phyloP scores from a whole-genome alignment of 2,329 filamentous ascomycete species.

The Neonectria hederae region DNA sequence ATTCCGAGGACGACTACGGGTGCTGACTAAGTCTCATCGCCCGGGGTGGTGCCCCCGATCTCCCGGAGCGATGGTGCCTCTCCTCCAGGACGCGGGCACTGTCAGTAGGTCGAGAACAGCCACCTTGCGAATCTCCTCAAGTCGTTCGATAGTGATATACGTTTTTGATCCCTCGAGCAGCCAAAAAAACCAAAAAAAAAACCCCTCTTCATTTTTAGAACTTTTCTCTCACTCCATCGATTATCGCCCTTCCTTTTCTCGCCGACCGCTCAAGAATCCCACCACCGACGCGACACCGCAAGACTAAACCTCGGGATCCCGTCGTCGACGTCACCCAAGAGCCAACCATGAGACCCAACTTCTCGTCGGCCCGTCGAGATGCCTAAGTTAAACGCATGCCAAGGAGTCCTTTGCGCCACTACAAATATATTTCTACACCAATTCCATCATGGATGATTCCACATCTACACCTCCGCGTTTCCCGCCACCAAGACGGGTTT shows the following conservation, averaged over 20 bases:
- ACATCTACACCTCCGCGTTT: constrained; percentile 36
- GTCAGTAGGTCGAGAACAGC: constrained; percentile 25
- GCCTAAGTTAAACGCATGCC: constrained; percentile 32
- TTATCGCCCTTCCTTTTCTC: constrained; percentile 9
- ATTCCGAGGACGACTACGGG: background rate
- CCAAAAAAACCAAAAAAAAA: background rate
- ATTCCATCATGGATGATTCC: constrained; percentile 35
- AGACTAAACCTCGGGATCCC: constrained; percentile 1
- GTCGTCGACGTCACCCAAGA: constrained; percentile 29
- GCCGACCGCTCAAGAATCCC: background rate
- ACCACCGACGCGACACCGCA: constrained; percentile 16
- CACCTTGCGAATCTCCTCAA: constrained; percentile 26
- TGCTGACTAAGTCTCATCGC: constrained; percentile 19
- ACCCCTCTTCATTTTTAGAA: background rate
- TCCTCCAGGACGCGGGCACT: constrained; percentile 23
- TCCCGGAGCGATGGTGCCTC: constrained; percentile 19
- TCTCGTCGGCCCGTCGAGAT: constrained; percentile 33
- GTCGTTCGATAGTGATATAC: constrained; percentile 31
- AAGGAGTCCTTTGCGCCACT: constrained; percentile 25
- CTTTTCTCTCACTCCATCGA: constrained; percentile 1
- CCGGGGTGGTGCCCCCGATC: constrained; percentile 15
- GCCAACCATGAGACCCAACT: constrained; percentile 32
- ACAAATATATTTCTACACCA: constrained; percentile 14
- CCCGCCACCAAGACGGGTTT: constrained; percentile 47
- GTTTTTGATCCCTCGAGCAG: background rate